Evolutionary conservation across 495 filamentous ascomycete species (phyloP).

Genomic region (Schizothecium vesticola): DNA sequence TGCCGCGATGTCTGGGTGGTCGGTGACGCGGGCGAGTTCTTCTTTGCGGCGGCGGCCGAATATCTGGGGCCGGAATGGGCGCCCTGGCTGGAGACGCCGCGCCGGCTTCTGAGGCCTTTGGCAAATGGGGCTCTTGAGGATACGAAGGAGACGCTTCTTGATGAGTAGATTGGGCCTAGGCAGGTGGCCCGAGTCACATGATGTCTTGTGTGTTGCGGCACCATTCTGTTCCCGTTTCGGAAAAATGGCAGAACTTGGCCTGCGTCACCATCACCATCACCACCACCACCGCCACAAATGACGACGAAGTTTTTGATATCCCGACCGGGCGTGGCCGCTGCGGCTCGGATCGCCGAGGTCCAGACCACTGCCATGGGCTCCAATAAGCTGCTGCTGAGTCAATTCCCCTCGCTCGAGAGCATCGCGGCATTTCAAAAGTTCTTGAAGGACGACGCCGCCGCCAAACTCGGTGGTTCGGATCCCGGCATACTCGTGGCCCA

Average conservation of each 20-base stretch:
- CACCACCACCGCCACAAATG: not conserved
- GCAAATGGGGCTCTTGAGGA: not conserved
- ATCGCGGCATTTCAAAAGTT: slow-evolving; percentile 19
- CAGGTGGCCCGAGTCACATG: slow-evolving; percentile 19
- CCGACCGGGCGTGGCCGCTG: slow-evolving; percentile 22
- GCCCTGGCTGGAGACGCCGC: slow-evolving; percentile 24
- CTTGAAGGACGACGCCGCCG: slow-evolving; percentile 23
- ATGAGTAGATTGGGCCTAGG: slow-evolving; percentile 2
- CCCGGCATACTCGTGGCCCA: slow-evolving; percentile 32
- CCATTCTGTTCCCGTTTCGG: not conserved
- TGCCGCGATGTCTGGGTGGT: slow-evolving; percentile 23
- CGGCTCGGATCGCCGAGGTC: slow-evolving; percentile 37
- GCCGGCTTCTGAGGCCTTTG: slow-evolving; percentile 14
- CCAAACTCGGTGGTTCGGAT: slow-evolving; percentile 20
- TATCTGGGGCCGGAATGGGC: slow-evolving; percentile 27
- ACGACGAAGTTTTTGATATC: slow-evolving; percentile 8
- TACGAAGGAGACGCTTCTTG: slow-evolving; percentile 1
- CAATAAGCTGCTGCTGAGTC: slow-evolving; percentile 37
- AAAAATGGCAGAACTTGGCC: not conserved
- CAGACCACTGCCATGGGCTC: slow-evolving; percentile 40
- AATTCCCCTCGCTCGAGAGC: slow-evolving; percentile 36
- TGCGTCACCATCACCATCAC: not conserved
- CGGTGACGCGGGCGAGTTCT: slow-evolving; percentile 19
- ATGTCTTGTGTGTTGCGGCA: not conserved
- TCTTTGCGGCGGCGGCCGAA: slow-evolving; percentile 15